phyloP scores from a whole-genome alignment of 2,329 filamentous ascomycete genomes.

The Arthroderma sp. region DNA sequence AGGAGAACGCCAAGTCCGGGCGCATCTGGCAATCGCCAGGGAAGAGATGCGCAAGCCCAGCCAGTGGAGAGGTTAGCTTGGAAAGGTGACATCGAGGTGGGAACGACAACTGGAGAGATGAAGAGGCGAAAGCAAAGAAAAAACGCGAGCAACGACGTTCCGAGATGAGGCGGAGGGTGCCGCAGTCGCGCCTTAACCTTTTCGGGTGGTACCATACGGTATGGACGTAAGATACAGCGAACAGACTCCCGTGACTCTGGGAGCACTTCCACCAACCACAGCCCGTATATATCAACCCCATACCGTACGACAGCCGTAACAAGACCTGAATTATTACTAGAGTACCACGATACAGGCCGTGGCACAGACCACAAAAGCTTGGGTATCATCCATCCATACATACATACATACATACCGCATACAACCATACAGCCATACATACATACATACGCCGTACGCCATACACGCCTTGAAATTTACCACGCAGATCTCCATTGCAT shows the following conservation, averaged over 20 bases:
- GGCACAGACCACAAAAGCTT: conserved; percentile 2
- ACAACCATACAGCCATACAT: not conserved
- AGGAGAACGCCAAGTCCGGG: too few species aligned
- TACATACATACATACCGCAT: not conserved
- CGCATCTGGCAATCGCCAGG: too few species aligned
- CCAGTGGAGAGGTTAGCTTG: conserved; percentile 2
- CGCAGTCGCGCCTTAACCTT: not conserved
- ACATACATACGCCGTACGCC: too few species aligned
- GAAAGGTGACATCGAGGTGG: conserved; percentile 10
- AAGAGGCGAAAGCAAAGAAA: not conserved
- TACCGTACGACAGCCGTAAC: too few species aligned
- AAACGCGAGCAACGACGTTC: not conserved
- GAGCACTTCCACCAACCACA: too few species aligned
- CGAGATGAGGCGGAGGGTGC: not conserved
- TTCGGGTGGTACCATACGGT: not conserved
- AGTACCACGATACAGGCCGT: not conserved
- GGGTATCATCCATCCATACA: conserved; percentile 1
- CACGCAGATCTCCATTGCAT: too few species aligned
- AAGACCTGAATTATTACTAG: too few species aligned
- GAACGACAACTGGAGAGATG: not conserved
- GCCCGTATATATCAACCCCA: too few species aligned
- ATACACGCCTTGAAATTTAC: too few species aligned
- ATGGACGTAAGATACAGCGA: too few species aligned
- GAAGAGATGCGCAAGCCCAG: too few species aligned
- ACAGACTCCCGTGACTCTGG: too few species aligned